Evolutionary conservation across 78 protist genomes (phyloP).

Genomic region (Tieghemostelium lacteum): DNA sequence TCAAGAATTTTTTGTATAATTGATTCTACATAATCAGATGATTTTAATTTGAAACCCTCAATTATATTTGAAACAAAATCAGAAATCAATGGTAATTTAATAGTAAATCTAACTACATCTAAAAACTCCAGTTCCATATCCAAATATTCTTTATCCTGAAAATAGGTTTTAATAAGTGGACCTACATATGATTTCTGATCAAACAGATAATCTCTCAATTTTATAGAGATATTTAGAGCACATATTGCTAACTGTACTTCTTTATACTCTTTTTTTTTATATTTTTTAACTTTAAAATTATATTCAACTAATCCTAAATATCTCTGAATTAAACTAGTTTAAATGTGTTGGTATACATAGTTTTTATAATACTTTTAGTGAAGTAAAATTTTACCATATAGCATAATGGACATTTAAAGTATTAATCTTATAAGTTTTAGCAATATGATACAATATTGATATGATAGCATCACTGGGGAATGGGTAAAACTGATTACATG

Average conservation of each 20-base stretch:
- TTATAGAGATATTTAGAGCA: conserved; percentile 12
- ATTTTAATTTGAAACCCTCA: neutral
- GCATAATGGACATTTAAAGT: conserved; percentile 65
- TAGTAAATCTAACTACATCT: conserved; percentile 20
- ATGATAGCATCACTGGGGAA: conserved; percentile 28
- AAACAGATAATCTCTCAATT: conserved; percentile 21
- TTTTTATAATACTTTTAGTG: too few relatives aligned
- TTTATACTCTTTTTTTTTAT: neutral
- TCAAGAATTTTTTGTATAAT: conserved; percentile 1
- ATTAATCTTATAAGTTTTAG: conserved; percentile 3
- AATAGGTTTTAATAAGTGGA: neutral
- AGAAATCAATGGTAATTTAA: conserved; percentile 34
- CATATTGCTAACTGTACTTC: conserved; percentile 43
- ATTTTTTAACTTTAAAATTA: neutral
- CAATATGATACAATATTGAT: neutral
- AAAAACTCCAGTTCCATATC: conserved; percentile 37
- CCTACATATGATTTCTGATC: neutral
- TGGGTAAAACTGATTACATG: conserved; percentile 44
- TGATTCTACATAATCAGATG: too few relatives aligned
- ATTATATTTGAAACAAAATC: conserved; percentile 23
- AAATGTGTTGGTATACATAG: neutral
- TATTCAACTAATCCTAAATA: conserved; percentile 47
- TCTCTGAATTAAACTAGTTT: conserved; percentile 55
- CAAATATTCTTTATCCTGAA: neutral
- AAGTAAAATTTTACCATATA: conserved; percentile 23